Evolutionary conservation across 2,329 filamentous ascomycete species (phyloP).

Genomic region (Neophaeococcomyces mojaviensis): DNA sequence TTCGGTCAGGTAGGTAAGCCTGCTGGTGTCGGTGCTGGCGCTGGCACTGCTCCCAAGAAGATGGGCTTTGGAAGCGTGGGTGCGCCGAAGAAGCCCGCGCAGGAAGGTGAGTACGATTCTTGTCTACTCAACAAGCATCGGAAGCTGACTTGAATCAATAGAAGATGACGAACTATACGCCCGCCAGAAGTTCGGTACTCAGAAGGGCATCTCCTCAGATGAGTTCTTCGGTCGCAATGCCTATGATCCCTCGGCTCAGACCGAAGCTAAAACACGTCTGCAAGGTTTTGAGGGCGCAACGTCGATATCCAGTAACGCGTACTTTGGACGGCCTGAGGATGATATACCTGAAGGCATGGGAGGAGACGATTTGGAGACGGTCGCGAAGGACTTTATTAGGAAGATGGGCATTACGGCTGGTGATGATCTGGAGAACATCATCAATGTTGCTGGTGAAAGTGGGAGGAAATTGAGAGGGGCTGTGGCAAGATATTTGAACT

Average conservation of each 20-base stretch:
- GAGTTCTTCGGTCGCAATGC: conserved; percentile 93
- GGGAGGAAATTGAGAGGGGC: conserved; percentile 70
- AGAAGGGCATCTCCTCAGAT: conserved; percentile 96
- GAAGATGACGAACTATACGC: conserved; percentile 76
- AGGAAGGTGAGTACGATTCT: conserved; percentile 27
- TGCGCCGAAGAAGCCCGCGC: conserved; percentile 59
- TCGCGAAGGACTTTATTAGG: conserved; percentile 91
- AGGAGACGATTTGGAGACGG: conserved; percentile 69
- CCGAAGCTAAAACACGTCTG: conserved; percentile 79
- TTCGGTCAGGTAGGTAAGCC: conserved; percentile 73
- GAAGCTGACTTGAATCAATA: conserved; percentile 20
- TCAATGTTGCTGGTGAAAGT: conserved; percentile 74
- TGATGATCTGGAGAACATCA: conserved; percentile 89
- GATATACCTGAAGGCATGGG: conserved; percentile 60
- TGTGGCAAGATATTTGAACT: conserved; percentile 44
- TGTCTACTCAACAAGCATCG: neutral
- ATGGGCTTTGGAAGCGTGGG: conserved; percentile 83
- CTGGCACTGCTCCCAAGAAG: conserved; percentile 60
- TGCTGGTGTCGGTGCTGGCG: conserved; percentile 18
- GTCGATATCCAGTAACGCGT: conserved; percentile 90
- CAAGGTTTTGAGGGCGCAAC: conserved; percentile 89
- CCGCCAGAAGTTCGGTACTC: conserved; percentile 76
- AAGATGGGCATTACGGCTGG: conserved; percentile 93
- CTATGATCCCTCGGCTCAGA: conserved; percentile 71
- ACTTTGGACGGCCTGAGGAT: conserved; percentile 90